Base-by-base conservation (phyloP, 2,329 filamentous ascomycete genomes). In the Chrysoporthe austroafricana region DNA sequence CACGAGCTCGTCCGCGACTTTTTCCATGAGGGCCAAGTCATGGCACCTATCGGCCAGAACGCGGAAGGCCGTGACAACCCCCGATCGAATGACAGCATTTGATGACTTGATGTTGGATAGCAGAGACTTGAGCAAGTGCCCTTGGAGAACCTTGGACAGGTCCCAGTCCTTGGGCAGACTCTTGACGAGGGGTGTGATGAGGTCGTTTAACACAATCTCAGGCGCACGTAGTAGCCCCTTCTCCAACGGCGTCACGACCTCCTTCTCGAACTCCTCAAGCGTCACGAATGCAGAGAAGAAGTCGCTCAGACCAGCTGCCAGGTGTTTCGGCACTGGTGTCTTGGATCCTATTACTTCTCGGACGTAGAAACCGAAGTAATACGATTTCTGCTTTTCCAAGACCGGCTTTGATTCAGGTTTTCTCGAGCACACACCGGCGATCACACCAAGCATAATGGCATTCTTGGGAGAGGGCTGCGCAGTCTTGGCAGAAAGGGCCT, bases 21-120 rank as follows among this genome's bases (percentile, higher is more conserved):
- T 90, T 46, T 87, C 84, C 54, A 97, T 79, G 4, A 84, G 78
- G 3, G 82, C 77, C 6, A 83, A 78, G 70, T 92, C 86, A 60
- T 80, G 76, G 72, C 88, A 91, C 72, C 86, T 85, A 54, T 81
- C 77, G 42, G 92, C 86, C n/a, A 94, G 82, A 11, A 86, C 85
- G 71, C 86, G 85, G 77, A 98, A 97, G 8, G 91, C 91, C 50
- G 85, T 84, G 32, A 94, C 80, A 9, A 92, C 91, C 34, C 93
- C 94, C 70, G 86, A 86, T 66, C 95, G 90, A 70, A 97, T 93
- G 2, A 80, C 79, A 16, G 87, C 82, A 77, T 97, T 98, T 74
- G 91, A 94, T 1, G 96, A 98, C 78, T 97, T 97, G 77, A 94
- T 84, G 76, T 94, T 97, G 52, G 93, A 90, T n/a, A 98, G 80